A percentile compares a stretch with the other conserved stretches of the same genome.
Conservation (phyloP, 768 basidiomycete species). For the Mycena indigotica region DNA sequence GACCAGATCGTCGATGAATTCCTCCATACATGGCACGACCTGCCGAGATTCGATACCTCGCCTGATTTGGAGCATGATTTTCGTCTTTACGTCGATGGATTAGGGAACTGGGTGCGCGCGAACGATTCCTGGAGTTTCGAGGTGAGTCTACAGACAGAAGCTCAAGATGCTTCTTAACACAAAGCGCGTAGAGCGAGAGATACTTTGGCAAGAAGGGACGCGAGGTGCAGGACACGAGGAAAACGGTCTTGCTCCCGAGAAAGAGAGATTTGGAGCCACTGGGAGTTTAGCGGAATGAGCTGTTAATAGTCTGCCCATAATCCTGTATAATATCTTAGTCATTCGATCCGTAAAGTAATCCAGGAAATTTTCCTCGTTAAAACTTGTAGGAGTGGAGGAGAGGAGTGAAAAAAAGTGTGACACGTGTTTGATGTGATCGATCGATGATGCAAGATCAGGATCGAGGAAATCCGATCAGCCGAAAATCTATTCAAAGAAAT, state of each 20-base stretch:
- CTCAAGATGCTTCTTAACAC: not conserved
- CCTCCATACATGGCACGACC: conserved; percentile 24
- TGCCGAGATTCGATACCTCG: conserved; percentile 38
- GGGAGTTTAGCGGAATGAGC: not conserved
- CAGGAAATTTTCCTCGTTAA: not conserved
- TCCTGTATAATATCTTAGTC: not conserved
- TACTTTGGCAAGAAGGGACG: conserved; percentile 34
- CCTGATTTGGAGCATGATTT: conserved; percentile 33
- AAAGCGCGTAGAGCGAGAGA: conserved; percentile 25
- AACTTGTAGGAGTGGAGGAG: not conserved
- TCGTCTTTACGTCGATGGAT: conserved; percentile 38
- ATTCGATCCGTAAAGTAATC: not conserved
- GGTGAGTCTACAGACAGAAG: not conserved
- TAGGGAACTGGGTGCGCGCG: conserved; percentile 42
- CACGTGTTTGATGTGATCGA: not conserved
- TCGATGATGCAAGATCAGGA: no score
- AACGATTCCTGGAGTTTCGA: conserved; percentile 49
- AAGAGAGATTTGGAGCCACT: not conserved
- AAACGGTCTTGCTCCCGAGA: conserved; percentile 17
- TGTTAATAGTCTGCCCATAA: no score
- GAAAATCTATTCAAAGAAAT: no score
- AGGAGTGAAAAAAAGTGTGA: not conserved
- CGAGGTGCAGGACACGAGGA: conserved; percentile 29
- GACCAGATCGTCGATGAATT: conserved; percentile 35
- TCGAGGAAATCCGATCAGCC: no score